phyloP scores from a whole-genome alignment of 129 eudicot species.

The Saussurea involucrata region DNA sequence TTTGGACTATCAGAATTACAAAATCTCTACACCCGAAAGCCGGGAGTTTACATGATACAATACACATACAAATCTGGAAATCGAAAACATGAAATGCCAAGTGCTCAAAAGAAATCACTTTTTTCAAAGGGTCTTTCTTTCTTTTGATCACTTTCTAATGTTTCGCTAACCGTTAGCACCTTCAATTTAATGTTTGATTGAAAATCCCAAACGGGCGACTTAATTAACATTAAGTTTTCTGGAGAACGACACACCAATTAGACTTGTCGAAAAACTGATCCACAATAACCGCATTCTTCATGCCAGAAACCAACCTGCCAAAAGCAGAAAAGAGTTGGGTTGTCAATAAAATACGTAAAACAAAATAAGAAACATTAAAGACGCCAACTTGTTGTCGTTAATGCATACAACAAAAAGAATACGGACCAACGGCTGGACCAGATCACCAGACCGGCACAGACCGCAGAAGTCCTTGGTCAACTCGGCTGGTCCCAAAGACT shows the following conservation, averaged over 20 bases:
- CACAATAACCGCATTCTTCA: constrained; percentile 63
- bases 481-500: background rate
- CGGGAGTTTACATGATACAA: constrained; percentile 10
- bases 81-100: background rate
- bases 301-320: constrained; percentile 65
- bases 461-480: background rate
- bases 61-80: constrained; percentile 1
- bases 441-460: too few relatives aligned
- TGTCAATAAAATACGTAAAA: background rate
- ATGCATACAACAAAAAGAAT: background rate
- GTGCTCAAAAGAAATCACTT: constrained; percentile 4
- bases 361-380: background rate
- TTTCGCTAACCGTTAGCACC: background rate
- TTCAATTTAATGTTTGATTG: background rate
- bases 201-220: background rate
- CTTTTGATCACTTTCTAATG: constrained; percentile 13
- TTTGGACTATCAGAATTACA: constrained; percentile 3
- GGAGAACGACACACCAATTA: constrained; percentile 86
- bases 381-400: background rate
- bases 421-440: background rate
- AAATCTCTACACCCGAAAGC: constrained; percentile 16
- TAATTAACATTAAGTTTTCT: constrained; percentile 49
- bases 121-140: background rate
- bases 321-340: background rate
- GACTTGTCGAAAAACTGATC: constrained; percentile 90